Base-by-base conservation (phyloP, 148 eudicot genomes). In the Silene conica region DNA sequence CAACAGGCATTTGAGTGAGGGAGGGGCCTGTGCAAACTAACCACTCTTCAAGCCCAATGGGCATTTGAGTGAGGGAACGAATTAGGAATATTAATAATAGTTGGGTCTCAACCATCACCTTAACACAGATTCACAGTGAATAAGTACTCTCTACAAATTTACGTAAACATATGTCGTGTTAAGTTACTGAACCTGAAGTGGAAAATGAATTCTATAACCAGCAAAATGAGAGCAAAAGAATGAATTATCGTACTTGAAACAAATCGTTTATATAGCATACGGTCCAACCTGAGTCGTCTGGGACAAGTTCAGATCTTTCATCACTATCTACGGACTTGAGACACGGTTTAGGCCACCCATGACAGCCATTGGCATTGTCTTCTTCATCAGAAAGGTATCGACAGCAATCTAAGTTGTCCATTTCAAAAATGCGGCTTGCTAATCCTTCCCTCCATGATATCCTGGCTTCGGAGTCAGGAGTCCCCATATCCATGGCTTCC, bases 401-500 rank as follows among this genome's bases (percentile, higher is more conserved):
- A 55, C 93, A 90, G 82, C 85, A 81, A 73, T 90, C 96, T 34
- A 82, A 77, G 71, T 86, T 90, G 79, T 90, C 96, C 82, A 79
- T 86, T 68, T 92, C 96, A 74, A 74, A 76, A 45, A 75, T 74
- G 68, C 72, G 81, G 81, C 76, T 86, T 25, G 62, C 73, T 69
- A 88, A 70, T 20, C 87, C 91, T 59, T 92, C 96, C 71, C 85
- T 83, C 93, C 96, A 88, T 2, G 92, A 87, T 79, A 88, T 83
- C 43, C 80, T 82, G 79, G 82, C 73, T 16, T 79, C 84, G 28
- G 92, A 86, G 48, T 69, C 81, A 31, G 52, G 69, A 76, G 48
- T 70, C 55, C 18, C 70, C 31, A 60, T 64, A 78, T 77, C 86
- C 59, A 74, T 68, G 14, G 61, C 78, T 28, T 80, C 78, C 45